Percentiles rank a stretch among this genome's conserved stretches.
These are phyloP conservation scores for Escallonia herrerae DNA, from an alignment of 129 eudicot genomes.

Conservation along the genomic window DNA sequence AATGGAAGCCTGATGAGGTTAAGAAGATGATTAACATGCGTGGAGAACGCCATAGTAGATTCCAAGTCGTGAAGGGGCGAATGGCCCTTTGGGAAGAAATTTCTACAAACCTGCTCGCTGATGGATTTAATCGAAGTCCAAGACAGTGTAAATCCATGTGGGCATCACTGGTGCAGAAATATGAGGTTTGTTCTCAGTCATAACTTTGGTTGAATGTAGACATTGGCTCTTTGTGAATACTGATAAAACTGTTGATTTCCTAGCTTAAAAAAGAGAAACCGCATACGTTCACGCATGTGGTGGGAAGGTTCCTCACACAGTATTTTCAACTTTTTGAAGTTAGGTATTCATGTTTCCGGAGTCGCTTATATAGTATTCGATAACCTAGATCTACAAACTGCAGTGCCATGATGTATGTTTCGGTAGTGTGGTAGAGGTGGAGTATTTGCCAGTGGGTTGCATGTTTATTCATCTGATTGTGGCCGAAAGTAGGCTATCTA, in stretches of 20 bases:
- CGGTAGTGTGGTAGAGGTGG: no score
- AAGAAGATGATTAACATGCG: conserved; percentile 65
- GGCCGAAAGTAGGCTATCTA: no score
- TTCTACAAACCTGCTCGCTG: conserved; percentile 46
- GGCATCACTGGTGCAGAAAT: conserved; percentile 81
- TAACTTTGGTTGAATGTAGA: neutral
- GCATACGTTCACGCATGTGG: no score
- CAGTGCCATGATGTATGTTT: no score
- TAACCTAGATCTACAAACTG: neutral
- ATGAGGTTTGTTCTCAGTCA: conserved; percentile 62
- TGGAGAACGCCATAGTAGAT: conserved; percentile 61
- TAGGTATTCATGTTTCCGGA: neutral
- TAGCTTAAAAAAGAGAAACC: neutral
- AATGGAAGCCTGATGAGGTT: conserved; percentile 91
- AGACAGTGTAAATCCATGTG: conserved; percentile 95
- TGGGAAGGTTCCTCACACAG: neutral
- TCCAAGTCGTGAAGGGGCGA: conserved; percentile 87
- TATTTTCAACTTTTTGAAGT: neutral
- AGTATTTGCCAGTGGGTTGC: no score
- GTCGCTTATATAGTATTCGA: neutral
- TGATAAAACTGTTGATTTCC: neutral
- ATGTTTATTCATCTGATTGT: no score
- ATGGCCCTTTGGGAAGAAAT: conserved; percentile 99
- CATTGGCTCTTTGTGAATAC: neutral
- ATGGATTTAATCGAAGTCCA: conserved; percentile 70